phyloP scores from a whole-genome alignment of 2,329 filamentous ascomycete species.

The Pseudogymnoascus sp. region DNA sequence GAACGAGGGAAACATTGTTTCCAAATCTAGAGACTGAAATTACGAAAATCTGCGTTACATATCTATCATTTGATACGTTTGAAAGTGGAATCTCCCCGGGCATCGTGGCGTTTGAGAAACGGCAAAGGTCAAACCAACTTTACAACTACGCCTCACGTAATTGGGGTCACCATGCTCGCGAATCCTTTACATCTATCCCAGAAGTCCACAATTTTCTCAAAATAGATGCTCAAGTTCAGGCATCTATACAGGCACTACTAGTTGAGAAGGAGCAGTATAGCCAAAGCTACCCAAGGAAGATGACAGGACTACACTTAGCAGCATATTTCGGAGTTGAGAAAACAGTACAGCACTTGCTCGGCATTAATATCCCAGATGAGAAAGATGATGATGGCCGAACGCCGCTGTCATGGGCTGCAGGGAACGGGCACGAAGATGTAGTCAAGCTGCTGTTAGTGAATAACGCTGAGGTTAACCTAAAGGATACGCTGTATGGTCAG shows the following conservation, averaged over 20 bases:
- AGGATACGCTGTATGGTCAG: neutral
- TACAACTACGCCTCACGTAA: conserved; percentile 16
- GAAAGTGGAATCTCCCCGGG: conserved; percentile 14
- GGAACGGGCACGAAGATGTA: conserved; percentile 22
- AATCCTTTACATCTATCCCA: neutral
- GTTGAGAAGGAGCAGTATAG: neutral
- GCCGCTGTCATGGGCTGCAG: conserved; percentile 24
- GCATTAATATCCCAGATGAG: conserved; percentile 14
- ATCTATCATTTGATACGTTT: conserved; percentile 27
- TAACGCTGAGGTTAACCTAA: neutral
- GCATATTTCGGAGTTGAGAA: neutral
- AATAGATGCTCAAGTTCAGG: conserved; percentile 1
- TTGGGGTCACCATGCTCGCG: conserved; percentile 17
- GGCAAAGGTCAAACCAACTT: conserved; percentile 9
- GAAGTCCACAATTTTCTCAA: conserved; percentile 9
- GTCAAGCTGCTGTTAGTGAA: conserved; percentile 14
- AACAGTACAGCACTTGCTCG: neutral
- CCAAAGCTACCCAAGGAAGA: neutral
- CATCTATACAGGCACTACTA: conserved; percentile 6
- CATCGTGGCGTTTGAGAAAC: conserved; percentile 6
- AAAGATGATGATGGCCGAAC: conserved; percentile 25
- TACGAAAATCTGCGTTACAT: conserved; percentile 19
- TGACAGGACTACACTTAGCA: conserved; percentile 8
- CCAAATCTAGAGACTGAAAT: conserved; percentile 14
- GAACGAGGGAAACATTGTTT: conserved; percentile 12